phyloP scores from a whole-genome alignment of 2,329 filamentous ascomycete genomes.

The Curvularia sp. region DNA sequence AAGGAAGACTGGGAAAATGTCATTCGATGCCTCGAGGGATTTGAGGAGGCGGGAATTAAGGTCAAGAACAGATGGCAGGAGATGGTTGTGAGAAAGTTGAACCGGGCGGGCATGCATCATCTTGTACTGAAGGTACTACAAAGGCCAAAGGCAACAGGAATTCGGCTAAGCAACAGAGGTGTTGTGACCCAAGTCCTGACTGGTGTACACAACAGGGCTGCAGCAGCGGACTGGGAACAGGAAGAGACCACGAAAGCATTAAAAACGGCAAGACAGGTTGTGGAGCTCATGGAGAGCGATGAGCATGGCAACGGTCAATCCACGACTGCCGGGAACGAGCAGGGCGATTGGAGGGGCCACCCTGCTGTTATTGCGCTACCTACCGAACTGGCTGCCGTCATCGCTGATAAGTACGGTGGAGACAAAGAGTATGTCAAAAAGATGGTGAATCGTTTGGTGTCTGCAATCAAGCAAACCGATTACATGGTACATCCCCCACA shows the following conservation, averaged over 20 bases:
- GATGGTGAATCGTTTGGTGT: conserved; percentile 52
- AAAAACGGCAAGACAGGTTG: conserved; percentile 50
- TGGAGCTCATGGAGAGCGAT: conserved; percentile 52
- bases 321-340: neutral
- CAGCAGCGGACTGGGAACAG: conserved; percentile 47
- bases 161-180: conserved; percentile 28
- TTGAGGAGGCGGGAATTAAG: conserved; percentile 34
- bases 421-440: conserved; percentile 52
- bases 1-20: conserved; percentile 48
- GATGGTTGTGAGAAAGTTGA: conserved; percentile 32
- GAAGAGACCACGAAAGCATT: conserved; percentile 50
- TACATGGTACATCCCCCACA: conserved; percentile 26
- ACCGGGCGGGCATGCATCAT: conserved; percentile 31
- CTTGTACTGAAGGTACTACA: conserved; percentile 44
- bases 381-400: conserved; percentile 54
- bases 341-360: conserved; percentile 36
- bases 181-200: conserved; percentile 48
- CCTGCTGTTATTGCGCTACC: conserved; percentile 53
- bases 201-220: conserved; percentile 47
- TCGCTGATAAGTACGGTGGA: conserved; percentile 48
- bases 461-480: conserved; percentile 37
- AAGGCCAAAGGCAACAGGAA: conserved; percentile 33
- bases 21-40: conserved; percentile 42
- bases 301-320: conserved; percentile 45
- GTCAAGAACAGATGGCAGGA: conserved; percentile 23